Evolutionary conservation across 176 grass and related monocot species (phyloP).

Genomic region (Metroxylon sagu): DNA sequence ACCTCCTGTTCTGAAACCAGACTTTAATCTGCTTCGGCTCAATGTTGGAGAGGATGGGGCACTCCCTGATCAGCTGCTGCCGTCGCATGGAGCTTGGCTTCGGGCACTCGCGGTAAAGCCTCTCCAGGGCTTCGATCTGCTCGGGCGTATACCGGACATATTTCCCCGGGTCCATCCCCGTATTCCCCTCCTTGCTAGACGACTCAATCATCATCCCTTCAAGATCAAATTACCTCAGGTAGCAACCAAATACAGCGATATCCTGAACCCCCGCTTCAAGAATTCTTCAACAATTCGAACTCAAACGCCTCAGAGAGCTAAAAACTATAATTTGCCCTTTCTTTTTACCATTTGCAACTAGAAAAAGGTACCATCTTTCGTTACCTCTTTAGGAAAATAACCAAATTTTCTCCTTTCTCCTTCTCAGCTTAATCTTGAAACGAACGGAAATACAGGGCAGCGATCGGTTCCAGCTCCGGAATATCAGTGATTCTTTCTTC

Average conservation of each 20-base stretch:
- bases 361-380: constrained; percentile 25
- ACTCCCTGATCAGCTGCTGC: constrained; percentile 75
- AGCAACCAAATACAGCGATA: no score
- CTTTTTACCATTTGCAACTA: constrained; percentile 21
- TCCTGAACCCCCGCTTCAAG: no score
- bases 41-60: constrained; percentile 50
- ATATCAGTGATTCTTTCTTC: constrained; percentile 44
- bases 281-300: background rate
- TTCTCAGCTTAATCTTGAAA: no score
- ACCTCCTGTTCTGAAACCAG: constrained; percentile 83
- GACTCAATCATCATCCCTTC: constrained; percentile 25
- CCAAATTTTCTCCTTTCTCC: background rate
- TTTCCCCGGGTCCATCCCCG: constrained; percentile 56
- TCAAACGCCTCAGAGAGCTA: background rate
- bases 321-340: constrained; percentile 11
- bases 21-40: constrained; percentile 94
- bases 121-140: constrained; percentile 73
- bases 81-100: constrained; percentile 69
- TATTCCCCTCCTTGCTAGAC: constrained; percentile 33
- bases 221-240: no score
- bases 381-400: background rate
- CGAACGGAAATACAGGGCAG: background rate
- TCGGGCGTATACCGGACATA: constrained; percentile 79
- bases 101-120: constrained; percentile 67
- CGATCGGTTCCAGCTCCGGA: constrained; percentile 19